Conservation (phyloP, 306 rosid genomes). For the Casuarina glauca region DNA sequence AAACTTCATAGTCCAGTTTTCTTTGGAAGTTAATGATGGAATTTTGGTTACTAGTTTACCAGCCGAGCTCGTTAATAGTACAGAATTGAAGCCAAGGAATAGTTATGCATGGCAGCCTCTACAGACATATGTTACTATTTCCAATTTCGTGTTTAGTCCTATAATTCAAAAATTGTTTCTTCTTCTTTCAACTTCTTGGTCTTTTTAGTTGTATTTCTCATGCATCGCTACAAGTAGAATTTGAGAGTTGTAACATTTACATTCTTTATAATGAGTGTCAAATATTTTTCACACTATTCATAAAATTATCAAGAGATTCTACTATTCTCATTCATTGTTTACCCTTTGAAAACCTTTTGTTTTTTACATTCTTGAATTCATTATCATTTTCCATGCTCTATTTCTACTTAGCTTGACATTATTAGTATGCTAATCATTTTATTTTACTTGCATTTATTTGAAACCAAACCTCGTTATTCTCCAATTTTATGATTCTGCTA, state of each 20-base stretch:
- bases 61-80: constrained; percentile 59
- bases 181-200: not conserved
- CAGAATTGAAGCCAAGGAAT: constrained; percentile 57
- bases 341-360: not conserved
- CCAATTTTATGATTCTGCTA: not conserved
- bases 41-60: constrained; percentile 65
- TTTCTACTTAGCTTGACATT: not conserved
- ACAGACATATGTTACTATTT: constrained; percentile 79
- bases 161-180: not conserved
- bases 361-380: not conserved
- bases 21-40: constrained; percentile 79
- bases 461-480: not conserved
- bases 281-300: not conserved
- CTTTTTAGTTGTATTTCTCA: not conserved
- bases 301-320: not conserved
- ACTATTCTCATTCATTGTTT: not conserved
- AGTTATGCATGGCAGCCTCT: constrained; percentile 74
- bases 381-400: not conserved
- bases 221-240: not conserved
- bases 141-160: constrained; percentile 19
- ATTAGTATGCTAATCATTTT: no score
- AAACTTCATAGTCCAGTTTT: constrained; percentile 53
- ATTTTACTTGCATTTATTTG: not conserved
- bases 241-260: not conserved
- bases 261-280: not conserved